Evolutionary conservation across 1,139 yeast species (phyloP).

Genomic region (Debaryomyces udenii): DNA sequence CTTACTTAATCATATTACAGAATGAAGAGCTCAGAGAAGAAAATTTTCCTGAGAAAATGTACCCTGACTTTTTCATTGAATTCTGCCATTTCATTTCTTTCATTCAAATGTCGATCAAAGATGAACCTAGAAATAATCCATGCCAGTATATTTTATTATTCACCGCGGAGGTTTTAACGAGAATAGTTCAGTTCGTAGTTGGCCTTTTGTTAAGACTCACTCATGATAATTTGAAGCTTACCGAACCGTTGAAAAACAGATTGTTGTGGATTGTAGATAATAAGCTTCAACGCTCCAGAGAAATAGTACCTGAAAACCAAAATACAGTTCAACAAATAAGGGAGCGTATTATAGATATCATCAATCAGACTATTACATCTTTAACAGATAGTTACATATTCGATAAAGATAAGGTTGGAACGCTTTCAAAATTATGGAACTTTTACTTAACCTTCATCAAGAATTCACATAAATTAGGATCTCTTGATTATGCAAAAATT

Average conservation of each 20-base stretch:
- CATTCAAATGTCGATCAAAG: constrained; percentile 15
- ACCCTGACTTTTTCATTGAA: constrained; percentile 10
- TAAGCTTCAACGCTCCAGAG: background rate
- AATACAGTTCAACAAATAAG: background rate
- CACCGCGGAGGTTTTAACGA: constrained; percentile 35
- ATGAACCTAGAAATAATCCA: constrained; percentile 12
- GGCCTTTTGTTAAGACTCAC: constrained; percentile 37
- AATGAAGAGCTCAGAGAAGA: constrained; percentile 32
- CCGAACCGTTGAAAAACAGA: background rate
- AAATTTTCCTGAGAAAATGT: constrained; percentile 23
- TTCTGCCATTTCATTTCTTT: constrained; percentile 18
- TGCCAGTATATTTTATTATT: constrained; percentile 32
- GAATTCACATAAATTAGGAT: constrained; percentile 31
- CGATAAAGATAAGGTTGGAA: constrained; percentile 27
- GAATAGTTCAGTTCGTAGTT: constrained; percentile 39
- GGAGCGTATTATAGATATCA: constrained; percentile 21
- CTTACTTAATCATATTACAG: constrained; percentile 38
- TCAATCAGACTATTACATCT: constrained; percentile 22
- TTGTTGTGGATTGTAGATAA: background rate
- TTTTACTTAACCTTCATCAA: constrained; percentile 43
- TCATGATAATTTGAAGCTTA: constrained; percentile 12
- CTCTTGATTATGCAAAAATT: constrained; percentile 36
- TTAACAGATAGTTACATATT: constrained; percentile 19
- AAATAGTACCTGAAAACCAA: background rate
- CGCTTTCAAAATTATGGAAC: constrained; percentile 43